These are phyloP conservation scores for Orobanche coerulescens DNA, from an alignment of 257 asterid species.

Conservation along the genomic window DNA sequence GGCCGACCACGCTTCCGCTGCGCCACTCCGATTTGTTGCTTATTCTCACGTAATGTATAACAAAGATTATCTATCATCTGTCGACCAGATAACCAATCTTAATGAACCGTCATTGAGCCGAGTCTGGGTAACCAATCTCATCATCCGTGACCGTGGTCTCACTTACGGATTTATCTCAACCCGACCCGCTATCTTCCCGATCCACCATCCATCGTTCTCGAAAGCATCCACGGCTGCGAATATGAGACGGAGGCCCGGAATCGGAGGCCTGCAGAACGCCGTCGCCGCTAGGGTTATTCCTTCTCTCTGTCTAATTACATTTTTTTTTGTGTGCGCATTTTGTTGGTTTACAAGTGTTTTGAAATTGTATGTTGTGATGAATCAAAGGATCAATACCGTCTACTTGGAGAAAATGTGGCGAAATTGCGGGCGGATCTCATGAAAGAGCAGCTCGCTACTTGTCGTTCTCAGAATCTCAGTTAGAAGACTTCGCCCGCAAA, in stretches of 20 bases:
- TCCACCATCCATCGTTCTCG: too few species aligned
- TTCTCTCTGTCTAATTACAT: background rate
- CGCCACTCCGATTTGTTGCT: slow-evolving; percentile 74
- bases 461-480: slow-evolving; percentile 81
- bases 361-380: background rate
- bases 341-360: background rate
- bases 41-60: too few species aligned
- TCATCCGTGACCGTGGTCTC: too few species aligned
- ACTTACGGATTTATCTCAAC: too few species aligned
- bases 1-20: slow-evolving; percentile 98
- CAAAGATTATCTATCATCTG: too few species aligned
- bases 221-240: background rate
- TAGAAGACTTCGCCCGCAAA: slow-evolving; percentile 91
- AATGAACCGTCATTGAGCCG: too few species aligned
- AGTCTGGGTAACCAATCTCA: too few species aligned
- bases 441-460: slow-evolving; percentile 95
- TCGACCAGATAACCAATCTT: too few species aligned
- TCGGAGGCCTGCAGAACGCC: slow-evolving; percentile 89
- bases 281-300: slow-evolving; percentile 86
- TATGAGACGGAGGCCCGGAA: slow-evolving; percentile 96
- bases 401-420: slow-evolving; percentile 93
- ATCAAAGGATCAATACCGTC: slow-evolving; percentile 71
- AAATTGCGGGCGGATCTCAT: slow-evolving; percentile 85
- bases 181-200: too few species aligned
- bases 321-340: background rate